Evolutionary conservation across 2,329 filamentous ascomycete species (phyloP).

Genomic region (Paecilomyces sp.): DNA sequence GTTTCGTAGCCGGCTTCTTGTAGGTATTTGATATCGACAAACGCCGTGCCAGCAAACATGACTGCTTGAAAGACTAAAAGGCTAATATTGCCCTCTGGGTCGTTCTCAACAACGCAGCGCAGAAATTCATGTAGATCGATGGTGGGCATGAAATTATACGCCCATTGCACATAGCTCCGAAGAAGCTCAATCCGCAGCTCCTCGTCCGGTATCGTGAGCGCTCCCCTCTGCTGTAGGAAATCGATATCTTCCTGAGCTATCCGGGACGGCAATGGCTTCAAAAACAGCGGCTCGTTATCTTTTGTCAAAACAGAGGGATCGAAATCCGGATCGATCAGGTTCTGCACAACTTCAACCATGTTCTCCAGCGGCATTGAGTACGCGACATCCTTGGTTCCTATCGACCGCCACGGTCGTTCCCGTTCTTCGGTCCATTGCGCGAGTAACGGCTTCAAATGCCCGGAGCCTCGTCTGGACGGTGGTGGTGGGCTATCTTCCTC

Average conservation of each 20-base stretch:
- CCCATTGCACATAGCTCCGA: conserved; percentile 72
- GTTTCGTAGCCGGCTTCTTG: conserved; percentile 66
- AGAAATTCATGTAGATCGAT: conserved; percentile 57
- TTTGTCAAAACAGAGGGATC: conserved; percentile 23
- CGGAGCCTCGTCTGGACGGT: not conserved
- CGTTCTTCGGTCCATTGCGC: not conserved
- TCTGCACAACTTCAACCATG: conserved; percentile 31
- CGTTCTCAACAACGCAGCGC: conserved; percentile 50
- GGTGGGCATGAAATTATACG: conserved; percentile 85
- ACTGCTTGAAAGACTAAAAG: conserved; percentile 84
- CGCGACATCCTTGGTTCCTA: conserved; percentile 22
- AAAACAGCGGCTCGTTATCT: conserved; percentile 49
- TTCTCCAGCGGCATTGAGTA: conserved; percentile 26
- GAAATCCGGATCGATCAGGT: conserved; percentile 32
- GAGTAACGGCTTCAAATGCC: not conserved
- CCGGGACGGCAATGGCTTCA: conserved; percentile 67
- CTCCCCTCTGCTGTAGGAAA: conserved; percentile 73
- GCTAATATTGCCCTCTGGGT: conserved; percentile 65
- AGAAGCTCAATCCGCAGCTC: conserved; percentile 69
- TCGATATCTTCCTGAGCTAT: conserved; percentile 71
- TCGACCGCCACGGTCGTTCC: conserved; percentile 15
- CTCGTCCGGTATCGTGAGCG: conserved; percentile 62
- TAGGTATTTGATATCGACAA: conserved; percentile 68
- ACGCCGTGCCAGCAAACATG: conserved; percentile 82
- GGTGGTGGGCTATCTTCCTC: not conserved